Evolutionary conservation across 176 grass and related monocot species (phyloP).

Genomic region (Oryza brachyantha): DNA sequence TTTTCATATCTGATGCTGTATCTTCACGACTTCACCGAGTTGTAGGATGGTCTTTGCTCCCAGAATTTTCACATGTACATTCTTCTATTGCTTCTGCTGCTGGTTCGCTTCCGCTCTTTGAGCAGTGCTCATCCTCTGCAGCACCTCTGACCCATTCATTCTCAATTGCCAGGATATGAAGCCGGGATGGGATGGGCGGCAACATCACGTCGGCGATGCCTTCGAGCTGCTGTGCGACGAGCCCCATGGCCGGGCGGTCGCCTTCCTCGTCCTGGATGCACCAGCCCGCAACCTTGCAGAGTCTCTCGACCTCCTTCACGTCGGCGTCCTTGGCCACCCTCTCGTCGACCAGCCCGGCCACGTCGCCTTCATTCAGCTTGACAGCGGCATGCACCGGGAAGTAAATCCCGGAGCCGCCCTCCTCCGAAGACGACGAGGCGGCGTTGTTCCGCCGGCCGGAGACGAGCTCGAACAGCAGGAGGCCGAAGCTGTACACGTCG

Average conservation of each 20-base stretch:
- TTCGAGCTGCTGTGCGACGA: constrained; percentile 55
- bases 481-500: constrained; percentile 56
- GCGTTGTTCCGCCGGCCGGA: constrained; percentile 49
- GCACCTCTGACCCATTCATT: not conserved
- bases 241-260: constrained; percentile 49
- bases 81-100: not conserved
- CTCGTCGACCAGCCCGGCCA: constrained; percentile 44
- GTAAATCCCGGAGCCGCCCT: constrained; percentile 19
- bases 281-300: constrained; percentile 51
- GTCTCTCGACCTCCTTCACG: constrained; percentile 43
- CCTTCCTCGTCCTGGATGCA: constrained; percentile 51
- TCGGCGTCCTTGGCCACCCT: constrained; percentile 33
- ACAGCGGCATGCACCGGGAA: constrained; percentile 46
- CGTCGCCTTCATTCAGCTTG: constrained; percentile 36
- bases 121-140: constrained; percentile 2
- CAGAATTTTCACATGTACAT: not conserved
- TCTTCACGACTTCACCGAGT: not conserved
- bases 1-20: not conserved
- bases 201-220: not conserved
- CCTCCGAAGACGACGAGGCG: not conserved
- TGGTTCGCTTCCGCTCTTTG: not conserved
- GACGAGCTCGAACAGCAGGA: constrained; percentile 50
- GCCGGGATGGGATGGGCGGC: not conserved
- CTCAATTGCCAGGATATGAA: constrained; percentile 13
- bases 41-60: not conserved